Evolutionary conservation across 495 filamentous ascomycete genomes (phyloP).

Genomic region (Xylaria acuta): DNA sequence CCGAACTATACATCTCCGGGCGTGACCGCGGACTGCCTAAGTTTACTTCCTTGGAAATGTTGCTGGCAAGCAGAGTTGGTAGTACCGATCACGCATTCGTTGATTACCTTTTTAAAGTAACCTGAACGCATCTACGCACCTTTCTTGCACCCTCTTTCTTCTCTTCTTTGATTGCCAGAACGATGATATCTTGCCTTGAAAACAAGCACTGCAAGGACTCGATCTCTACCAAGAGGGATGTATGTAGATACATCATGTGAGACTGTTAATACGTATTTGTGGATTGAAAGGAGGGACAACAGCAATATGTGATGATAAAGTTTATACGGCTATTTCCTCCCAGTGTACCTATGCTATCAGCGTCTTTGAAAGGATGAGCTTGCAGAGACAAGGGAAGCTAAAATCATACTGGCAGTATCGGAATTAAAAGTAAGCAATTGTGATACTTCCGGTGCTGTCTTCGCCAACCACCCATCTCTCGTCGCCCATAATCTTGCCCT

Average conservation of each 20-base stretch:
- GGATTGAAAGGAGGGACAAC: neutral
- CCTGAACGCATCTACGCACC: neutral
- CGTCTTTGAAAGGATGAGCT: neutral
- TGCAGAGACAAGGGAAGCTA: neutral
- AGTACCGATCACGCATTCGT: neutral
- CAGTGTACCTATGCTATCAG: neutral
- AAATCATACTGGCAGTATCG: too few species aligned
- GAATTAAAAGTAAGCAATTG: slow-evolving; percentile 59
- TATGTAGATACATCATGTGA: too few species aligned
- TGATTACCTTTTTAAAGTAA: neutral
- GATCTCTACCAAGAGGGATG: neutral
- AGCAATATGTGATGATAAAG: neutral
- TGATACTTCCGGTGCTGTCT: slow-evolving; percentile 57
- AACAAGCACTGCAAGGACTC: neutral
- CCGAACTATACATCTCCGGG: slow-evolving; percentile 4
- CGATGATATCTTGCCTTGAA: neutral
- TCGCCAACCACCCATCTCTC: slow-evolving; percentile 70
- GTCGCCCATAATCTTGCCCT: slow-evolving; percentile 65
- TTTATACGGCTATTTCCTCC: neutral
- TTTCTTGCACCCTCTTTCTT: neutral
- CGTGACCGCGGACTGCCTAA: neutral
- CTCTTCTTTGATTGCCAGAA: neutral
- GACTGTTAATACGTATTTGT: neutral
- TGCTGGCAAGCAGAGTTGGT: neutral
- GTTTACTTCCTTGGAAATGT: neutral